phyloP scores from a whole-genome alignment of 768 basidiomycete species.

The Suillus variegatus region DNA sequence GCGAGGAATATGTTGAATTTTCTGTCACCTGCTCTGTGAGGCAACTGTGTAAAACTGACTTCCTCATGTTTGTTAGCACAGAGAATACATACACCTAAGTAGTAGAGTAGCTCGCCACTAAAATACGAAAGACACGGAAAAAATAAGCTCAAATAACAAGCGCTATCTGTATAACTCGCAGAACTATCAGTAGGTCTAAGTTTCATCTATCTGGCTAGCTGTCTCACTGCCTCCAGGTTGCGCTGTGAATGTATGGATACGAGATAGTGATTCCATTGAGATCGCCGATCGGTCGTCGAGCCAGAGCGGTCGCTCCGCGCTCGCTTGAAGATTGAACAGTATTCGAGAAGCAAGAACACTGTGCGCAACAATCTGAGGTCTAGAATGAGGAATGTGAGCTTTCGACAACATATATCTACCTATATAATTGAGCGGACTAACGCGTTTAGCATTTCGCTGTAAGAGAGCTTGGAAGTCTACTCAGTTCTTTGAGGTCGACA shows the following conservation, averaged over 20 bases:
- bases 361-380: constrained; percentile 6
- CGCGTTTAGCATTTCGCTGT: neutral
- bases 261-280: neutral
- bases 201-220: neutral
- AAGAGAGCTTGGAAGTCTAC: neutral
- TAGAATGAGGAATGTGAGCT: neutral
- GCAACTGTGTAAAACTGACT: no score
- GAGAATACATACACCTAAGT: neutral
- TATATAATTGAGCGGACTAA: neutral
- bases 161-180: neutral
- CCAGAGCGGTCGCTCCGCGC: neutral
- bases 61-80: neutral
- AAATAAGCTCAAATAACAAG: neutral
- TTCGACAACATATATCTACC: neutral
- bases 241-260: neutral
- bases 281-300: neutral
- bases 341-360: constrained; percentile 9
- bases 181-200: neutral
- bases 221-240: neutral
- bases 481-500: neutral
- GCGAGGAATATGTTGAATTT: no score
- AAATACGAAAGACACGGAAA: neutral
- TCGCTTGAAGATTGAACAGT: constrained; percentile 6
- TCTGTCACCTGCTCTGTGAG: no score
- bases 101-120: neutral